A percentile compares a stretch with the other conserved stretches of the same genome.
These are phyloP conservation scores for Puccinia horiana DNA, from an alignment of 1,284 basidiomycete species.

Conservation along the genomic window DNA sequence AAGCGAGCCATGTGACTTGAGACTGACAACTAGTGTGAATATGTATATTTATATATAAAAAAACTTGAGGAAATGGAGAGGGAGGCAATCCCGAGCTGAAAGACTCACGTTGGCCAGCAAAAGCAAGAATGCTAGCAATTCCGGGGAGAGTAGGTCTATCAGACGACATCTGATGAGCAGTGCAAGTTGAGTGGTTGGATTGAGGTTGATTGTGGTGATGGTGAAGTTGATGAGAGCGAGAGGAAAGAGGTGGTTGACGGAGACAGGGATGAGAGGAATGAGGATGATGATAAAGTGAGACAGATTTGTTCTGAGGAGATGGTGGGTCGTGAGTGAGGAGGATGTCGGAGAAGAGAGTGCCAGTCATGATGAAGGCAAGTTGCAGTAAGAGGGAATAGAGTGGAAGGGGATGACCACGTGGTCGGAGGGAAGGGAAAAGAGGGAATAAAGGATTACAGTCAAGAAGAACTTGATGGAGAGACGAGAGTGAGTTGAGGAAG, in stretches of 20 bases:
- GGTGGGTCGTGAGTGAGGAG: not conserved
- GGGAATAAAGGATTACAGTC: no score
- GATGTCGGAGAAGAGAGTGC: constrained; percentile 20
- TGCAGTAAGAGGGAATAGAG: not conserved
- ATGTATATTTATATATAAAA: no score
- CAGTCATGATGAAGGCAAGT: constrained; percentile 1
- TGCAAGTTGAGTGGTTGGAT: not conserved
- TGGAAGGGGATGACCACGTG: not conserved
- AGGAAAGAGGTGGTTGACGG: constrained; percentile 8
- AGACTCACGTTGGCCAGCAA: constrained; percentile 42
- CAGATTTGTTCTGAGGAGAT: not conserved
- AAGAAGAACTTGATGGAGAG: no score
- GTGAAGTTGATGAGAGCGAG: not conserved
- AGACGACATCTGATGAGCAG: not conserved
- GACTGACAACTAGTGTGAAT: not conserved
- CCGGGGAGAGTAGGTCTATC: constrained; percentile 42
- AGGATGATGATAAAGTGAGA: not conserved
- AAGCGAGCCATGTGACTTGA: not conserved
- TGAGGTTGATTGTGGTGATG: not conserved
- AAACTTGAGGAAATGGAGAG: not conserved
- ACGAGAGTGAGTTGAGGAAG: no score
- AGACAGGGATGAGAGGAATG: constrained; percentile 19
- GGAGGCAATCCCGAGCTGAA: not conserved
- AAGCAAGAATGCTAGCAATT: constrained; percentile 44
- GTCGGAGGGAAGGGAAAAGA: not conserved